Conservation (phyloP, 179 eudicot species). For the Carnegiea gigantea region DNA sequence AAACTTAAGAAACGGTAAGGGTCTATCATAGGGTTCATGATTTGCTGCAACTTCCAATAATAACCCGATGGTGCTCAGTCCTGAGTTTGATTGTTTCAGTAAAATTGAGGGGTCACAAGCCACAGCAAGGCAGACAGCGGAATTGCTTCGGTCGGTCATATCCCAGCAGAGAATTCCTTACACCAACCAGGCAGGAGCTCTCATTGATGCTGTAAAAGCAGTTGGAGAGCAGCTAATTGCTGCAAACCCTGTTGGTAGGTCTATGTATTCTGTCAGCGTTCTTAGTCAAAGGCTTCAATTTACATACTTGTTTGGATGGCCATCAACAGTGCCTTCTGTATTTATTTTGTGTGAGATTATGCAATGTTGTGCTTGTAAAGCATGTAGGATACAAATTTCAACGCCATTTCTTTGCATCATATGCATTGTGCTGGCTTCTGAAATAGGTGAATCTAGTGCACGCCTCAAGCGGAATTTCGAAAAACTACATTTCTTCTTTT, state of each 20-base stretch:
- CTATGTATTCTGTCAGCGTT: slow-evolving; percentile 1
- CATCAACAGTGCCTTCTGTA: not conserved
- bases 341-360: not conserved
- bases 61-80: not conserved
- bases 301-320: not conserved
- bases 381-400: not conserved
- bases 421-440: not conserved
- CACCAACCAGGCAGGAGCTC: slow-evolving; percentile 76
- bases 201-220: slow-evolving; percentile 67
- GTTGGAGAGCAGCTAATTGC: slow-evolving; percentile 82
- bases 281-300: not conserved
- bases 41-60: not conserved
- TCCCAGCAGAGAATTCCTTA: slow-evolving; percentile 79
- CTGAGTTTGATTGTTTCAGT: slow-evolving; percentile 33
- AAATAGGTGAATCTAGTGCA: not conserved
- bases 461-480: no score
- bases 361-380: not conserved
- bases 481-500: no score
- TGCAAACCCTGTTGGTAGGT: slow-evolving; percentile 90
- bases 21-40: not conserved
- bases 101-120: slow-evolving; percentile 94
- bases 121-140: slow-evolving; percentile 81
- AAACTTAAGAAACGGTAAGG: slow-evolving; percentile 77
- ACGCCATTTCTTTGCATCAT: not conserved
- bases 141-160: slow-evolving; percentile 78